Evolutionary conservation across 805 yeast genomes (phyloP), one percentile per base, ranked within the genome.

Genomic region (Saccharomycopsis sp.): DNA sequence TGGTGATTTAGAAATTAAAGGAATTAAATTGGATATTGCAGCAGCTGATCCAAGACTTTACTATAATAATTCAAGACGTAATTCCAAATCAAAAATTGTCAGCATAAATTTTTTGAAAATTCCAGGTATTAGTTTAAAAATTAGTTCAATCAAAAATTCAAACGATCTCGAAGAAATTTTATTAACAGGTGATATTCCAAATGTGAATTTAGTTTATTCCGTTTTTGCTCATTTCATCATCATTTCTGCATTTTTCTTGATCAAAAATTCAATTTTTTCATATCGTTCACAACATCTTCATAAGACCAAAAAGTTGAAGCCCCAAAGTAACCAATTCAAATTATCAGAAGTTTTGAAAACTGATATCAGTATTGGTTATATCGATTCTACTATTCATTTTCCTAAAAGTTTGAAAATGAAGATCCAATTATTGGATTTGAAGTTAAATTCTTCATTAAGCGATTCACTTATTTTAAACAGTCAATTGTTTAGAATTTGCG

Each of bases 391-490:
- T 26, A 66, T 26, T 53, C 60, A 34, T 1, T 51, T 78, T 34
- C 72, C 74, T 3, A 70, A 70, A 47, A 67, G 67, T 3, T 64
- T 76, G 45, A 68, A 64, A 20, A 49, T 72, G 14, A 68, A 68
- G 48, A 9, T 73, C 1, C 82, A 77, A 47, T 21, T 63, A 0
- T 55, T 64, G 5, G 56, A 54, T 5, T 31, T 57, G 1, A 51
- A 42, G 14, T 36, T 59, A 1, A 34, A 43, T 4, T 14, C 46
- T 14, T 45, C 56, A 1, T 48, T 49, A 5, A 27, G 8, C 44
- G 52, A 59, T 5, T 17, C 61, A 1, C 35, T 39, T 1, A 17
- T 62, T 1, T 41, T 39, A 12, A n/a, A n/a, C n/a, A 57, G 68
- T 3, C 55, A 55, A 3, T 60, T 64, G 36, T 39, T 62, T 3